Conservation (phyloP, 176 grass and related monocot species). For the Poa pratensis region DNA sequence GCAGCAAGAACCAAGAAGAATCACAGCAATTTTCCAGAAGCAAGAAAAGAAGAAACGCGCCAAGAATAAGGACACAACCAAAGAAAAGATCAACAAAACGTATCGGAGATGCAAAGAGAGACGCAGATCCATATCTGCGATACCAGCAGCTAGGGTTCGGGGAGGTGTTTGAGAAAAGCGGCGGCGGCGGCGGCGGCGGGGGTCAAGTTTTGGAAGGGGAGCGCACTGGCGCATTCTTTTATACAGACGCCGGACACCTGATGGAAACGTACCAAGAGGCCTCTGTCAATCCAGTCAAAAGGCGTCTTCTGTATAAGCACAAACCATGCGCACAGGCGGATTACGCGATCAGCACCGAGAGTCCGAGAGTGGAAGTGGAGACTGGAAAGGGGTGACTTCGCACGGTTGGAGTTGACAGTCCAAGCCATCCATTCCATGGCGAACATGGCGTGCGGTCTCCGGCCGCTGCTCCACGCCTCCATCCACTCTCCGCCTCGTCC, state of each 20-base stretch:
- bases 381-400: too few relatives aligned
- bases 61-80: not conserved
- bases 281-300: not conserved
- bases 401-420: not conserved
- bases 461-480: slow-evolving; percentile 39
- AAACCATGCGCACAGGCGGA: not conserved
- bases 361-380: too few relatives aligned
- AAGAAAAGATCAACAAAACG: not conserved
- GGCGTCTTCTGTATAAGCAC: rapidly evolving
- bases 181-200: not conserved
- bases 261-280: rapidly evolving
- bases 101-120: not conserved
- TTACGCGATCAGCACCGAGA: not conserved
- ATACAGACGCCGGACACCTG: not conserved
- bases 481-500: slow-evolving; percentile 20
- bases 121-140: not conserved
- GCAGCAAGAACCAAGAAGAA: slow-evolving; percentile 33
- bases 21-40: not conserved
- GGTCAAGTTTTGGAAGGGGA: not conserved
- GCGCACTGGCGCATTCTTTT: not conserved
- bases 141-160: not conserved
- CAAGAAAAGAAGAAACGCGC: not conserved
- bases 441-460: slow-evolving; percentile 59
- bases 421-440: not conserved
- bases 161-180: too few relatives aligned